Evolutionary conservation across 1,284 basidiomycete species (phyloP), one percentile per base, ranked within the genome.

Genomic region (Volvariella surrecta): DNA sequence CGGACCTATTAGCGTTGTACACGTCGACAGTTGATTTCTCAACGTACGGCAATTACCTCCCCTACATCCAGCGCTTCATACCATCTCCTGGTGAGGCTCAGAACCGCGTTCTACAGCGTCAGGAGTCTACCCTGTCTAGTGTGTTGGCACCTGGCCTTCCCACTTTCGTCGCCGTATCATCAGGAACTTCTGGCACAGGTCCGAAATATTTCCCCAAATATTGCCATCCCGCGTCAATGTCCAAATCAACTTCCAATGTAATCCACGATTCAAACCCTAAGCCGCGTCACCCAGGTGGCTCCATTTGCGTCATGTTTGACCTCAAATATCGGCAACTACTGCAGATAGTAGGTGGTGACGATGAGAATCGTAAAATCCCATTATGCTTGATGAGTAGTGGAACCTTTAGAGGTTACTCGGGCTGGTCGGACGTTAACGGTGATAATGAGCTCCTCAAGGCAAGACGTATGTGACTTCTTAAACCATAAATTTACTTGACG

Each of bases 201-300:
- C 28, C 45, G 9, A 54, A 54, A 39, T 48, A 43, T 21, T 50
- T 49, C 24, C 48, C 45, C 9, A 52, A 50, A 45, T 54, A 54
- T 24, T 43, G 39, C 3, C 42, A 46, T 20, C 49, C 46, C 13
- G 43, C 37, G 3, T 42, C 39, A 2, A 28, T 28, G 24, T 28
- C 45, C n/a, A 15, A 37, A 8, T 40, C 44, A 10, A 32, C 38
- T 1, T 35, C 45, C 17, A 37, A 40, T 9, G 47, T 37, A 2
- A 38, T 44, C 32, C 19, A 19, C 13, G 20, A 21, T 19, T 40
- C 37, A 1, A 22, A 30, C 24, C 34, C 38, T 28, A 28, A 28
- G 19, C 7, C 28, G 3, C 8, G 11, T 7, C 40, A 30, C n/a
- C 31, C 13, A 2, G 19, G 24, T n/a, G 43, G 47, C n/a, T 40